Evolutionary conservation across 495 filamentous ascomycete species (phyloP).

Genomic region (Halenospora varia): DNA sequence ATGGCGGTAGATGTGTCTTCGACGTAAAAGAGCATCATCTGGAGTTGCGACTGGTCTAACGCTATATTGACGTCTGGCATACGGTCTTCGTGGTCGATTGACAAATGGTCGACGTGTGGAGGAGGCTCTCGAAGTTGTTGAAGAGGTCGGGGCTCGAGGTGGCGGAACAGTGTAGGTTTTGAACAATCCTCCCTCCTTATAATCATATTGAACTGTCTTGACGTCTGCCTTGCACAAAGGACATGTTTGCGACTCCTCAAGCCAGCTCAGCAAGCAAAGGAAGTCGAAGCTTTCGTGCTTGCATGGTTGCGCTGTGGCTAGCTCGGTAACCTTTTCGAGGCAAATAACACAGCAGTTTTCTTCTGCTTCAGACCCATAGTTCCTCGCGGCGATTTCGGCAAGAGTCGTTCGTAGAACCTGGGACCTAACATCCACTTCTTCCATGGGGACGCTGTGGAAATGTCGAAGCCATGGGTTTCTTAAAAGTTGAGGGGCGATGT

Average conservation of each 20-base stretch:
- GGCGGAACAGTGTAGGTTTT: conserved; percentile 51
- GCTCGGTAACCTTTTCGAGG: conserved; percentile 68
- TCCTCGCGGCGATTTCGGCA: conserved; percentile 34
- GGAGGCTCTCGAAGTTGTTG: conserved; percentile 10
- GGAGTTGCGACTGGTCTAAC: conserved; percentile 22
- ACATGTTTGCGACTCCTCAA: conserved; percentile 61
- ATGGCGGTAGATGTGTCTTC: conserved; percentile 72
- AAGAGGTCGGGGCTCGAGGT: conserved; percentile 25
- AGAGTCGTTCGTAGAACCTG: conserved; percentile 44
- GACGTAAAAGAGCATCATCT: conserved; percentile 59
- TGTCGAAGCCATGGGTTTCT: neutral
- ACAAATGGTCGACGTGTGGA: conserved; percentile 9
- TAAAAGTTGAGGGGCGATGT: neutral
- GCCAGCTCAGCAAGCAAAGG: conserved; percentile 79
- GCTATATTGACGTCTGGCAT: conserved; percentile 23
- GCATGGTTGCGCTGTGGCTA: conserved; percentile 69
- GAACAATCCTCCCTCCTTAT: conserved; percentile 34
- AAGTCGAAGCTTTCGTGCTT: conserved; percentile 79
- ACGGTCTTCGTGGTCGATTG: conserved; percentile 14
- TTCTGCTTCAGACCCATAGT: conserved; percentile 19
- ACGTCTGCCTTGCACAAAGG: conserved; percentile 75
- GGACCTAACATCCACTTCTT: conserved; percentile 33
- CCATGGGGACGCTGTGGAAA: conserved; percentile 12
- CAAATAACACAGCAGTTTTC: conserved; percentile 64
- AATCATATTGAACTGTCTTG: conserved; percentile 63